Base-by-base conservation (phyloP, 176 grass and related monocot species). In the Eragrostis nindensis region DNA sequence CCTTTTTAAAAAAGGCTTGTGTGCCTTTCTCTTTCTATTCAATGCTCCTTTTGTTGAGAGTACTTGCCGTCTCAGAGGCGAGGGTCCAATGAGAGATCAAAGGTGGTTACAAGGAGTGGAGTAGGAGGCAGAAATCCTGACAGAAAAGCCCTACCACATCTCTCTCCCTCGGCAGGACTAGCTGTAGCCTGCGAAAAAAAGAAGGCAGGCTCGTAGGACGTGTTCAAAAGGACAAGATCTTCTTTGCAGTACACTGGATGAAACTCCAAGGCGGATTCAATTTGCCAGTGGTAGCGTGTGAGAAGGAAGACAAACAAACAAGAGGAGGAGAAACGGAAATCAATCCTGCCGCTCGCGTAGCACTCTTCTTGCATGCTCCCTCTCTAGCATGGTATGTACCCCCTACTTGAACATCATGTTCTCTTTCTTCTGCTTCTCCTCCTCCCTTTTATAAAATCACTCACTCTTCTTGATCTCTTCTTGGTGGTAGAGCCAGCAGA, bases 181-280 rank as follows among this genome's bases (percentile, higher is more conserved):
- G 62, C 62, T 68, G 63, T 82, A 38, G 66, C 72, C 66, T 82
- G 83, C 64, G 65, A 82, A 48, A 81, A 81, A 74, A 77, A 66
- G 73, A 71, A 82, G 77, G 70, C 70, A 73, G 69, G 73, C 80
- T 84, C 68, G n/a, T n/a, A n/a, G 73, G 85, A 84, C 87, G 73
- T 77, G 86, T 80, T 74, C 86, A 85, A 90, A 86, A 93, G 86
- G 87, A 89, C 94, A 93, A 91, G 73, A 97, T 97, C 90, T 91
- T 89, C 76, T 86, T 80, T 81, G 77, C 80, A 84, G 90, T 89
- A 97, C 94, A 91, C 75, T 77, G 84, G 83, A 93, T 80, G 89
- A 75, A 97, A 87, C 76, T 84, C 82, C 85, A 89, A 84, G 75
- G 82, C 83, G 22, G 85, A 82, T 90, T 88, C 84, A 87, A 77